phyloP scores from a whole-genome alignment of 306 rosid genomes.

The Sphenostylis stenocarpa region DNA sequence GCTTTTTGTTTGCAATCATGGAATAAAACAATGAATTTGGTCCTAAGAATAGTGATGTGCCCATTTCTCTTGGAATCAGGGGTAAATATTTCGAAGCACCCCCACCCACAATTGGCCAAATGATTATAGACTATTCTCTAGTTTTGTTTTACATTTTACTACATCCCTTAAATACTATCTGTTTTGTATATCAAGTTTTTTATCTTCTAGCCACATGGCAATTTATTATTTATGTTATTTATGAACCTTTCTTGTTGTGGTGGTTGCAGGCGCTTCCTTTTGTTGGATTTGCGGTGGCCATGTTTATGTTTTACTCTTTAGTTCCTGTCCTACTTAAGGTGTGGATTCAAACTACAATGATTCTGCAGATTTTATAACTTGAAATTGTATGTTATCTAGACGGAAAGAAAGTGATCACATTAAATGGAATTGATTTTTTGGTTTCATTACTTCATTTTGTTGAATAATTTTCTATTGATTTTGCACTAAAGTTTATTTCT shows the following conservation, averaged over 20 bases:
- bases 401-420: neutral
- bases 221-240: neutral
- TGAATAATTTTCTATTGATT: neutral
- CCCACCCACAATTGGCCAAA: neutral
- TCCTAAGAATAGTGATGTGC: neutral
- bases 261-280: slow-evolving; percentile 72
- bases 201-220: slow-evolving; percentile 8
- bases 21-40: neutral
- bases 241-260: slow-evolving; percentile 16
- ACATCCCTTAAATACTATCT: neutral
- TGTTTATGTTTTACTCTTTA: slow-evolving; percentile 76
- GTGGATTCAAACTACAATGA: slow-evolving; percentile 21
- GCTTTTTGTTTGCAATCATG: neutral
- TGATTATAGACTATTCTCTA: neutral
- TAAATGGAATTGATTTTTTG: neutral
- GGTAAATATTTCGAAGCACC: neutral
- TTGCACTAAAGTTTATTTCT: neutral
- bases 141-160: neutral
- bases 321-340: slow-evolving; percentile 82
- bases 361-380: slow-evolving; percentile 9
- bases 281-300: slow-evolving; percentile 73
- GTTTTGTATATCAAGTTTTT: neutral
- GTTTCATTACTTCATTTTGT: neutral
- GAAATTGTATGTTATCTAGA: neutral
- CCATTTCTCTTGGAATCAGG: neutral